These are phyloP conservation scores for Brachypodium distachyon DNA, from an alignment of 202 grass and related monocot species.

Conservation along the genomic window DNA sequence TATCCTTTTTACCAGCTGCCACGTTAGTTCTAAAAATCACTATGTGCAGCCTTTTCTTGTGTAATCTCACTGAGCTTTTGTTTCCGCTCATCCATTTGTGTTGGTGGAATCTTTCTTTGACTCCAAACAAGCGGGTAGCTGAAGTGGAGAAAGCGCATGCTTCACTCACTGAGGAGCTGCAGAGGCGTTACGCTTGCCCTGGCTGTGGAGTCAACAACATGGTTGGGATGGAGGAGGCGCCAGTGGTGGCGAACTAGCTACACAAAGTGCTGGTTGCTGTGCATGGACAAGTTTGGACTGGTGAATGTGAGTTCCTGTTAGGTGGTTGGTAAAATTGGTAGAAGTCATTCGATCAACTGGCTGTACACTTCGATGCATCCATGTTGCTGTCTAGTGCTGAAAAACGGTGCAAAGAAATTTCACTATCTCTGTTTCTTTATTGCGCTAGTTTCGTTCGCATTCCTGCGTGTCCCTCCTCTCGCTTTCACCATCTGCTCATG, in stretches of 20 bases:
- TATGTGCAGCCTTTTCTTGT: background rate
- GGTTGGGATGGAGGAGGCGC: constrained; percentile 12
- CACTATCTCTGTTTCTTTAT: no score
- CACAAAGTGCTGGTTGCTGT: background rate
- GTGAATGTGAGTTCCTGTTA: background rate
- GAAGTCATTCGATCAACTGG: background rate
- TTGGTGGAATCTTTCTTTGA: constrained; percentile 39
- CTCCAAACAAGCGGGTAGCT: constrained; percentile 47
- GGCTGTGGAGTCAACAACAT: constrained; percentile 71
- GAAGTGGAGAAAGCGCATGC: constrained; percentile 43
- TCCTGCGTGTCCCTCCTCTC: no score
- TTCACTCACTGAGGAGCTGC: constrained; percentile 60
- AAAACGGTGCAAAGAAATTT: no score
- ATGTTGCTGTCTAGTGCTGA: no score
- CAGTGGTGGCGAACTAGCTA: background rate
- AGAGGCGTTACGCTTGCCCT: constrained; percentile 34
- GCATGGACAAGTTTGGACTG: background rate
- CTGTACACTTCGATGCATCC: background rate
- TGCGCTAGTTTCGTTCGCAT: no score
- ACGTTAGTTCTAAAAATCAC: background rate
- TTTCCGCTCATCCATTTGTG: background rate
- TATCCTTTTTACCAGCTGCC: constrained; percentile 54
- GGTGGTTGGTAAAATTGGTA: background rate
- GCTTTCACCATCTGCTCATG: no score
- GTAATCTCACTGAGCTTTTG: background rate